These are phyloP conservation scores for Sechiopsis laciniata DNA, from an alignment of 306 rosid genomes.

Conservation along the genomic window DNA sequence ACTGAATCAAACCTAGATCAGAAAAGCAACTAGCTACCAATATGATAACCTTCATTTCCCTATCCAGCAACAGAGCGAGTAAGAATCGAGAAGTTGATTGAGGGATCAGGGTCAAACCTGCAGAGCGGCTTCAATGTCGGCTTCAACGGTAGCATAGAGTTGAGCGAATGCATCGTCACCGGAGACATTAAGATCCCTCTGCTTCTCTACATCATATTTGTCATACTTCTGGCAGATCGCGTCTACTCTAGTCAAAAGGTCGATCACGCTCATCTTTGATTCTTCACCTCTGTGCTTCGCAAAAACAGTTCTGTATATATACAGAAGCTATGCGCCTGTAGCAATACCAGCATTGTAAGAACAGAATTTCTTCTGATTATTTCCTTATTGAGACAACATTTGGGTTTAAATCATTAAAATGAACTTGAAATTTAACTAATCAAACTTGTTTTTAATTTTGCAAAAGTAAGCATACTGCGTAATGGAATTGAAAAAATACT, in stretches of 20 bases:
- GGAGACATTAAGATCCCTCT: constrained; percentile 63
- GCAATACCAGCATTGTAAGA: neutral
- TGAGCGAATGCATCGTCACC: constrained; percentile 96
- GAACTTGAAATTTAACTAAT: neutral
- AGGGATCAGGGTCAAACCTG: constrained; percentile 40
- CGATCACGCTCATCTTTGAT: constrained; percentile 81
- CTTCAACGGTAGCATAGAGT: constrained; percentile 61
- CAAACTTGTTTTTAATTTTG: neutral
- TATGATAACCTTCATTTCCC: neutral
- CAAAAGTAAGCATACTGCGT: too few species aligned
- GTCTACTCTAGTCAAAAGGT: constrained; percentile 85
- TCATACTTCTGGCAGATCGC: constrained; percentile 94
- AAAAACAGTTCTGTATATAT: neutral
- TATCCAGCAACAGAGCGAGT: neutral
- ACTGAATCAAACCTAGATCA: constrained; percentile 15
- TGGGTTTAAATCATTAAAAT: neutral
- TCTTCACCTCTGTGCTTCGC: constrained; percentile 14
- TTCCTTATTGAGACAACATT: neutral
- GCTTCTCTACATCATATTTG: constrained; percentile 77
- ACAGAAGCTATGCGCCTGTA: neutral
- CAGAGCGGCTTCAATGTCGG: constrained; percentile 65
- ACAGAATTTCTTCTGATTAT: neutral
- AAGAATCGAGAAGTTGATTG: neutral
- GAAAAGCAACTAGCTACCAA: neutral
- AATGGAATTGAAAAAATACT: too few species aligned